Conservation (phyloP, 805 yeast genomes). For the Candida xiaguanensis region DNA sequence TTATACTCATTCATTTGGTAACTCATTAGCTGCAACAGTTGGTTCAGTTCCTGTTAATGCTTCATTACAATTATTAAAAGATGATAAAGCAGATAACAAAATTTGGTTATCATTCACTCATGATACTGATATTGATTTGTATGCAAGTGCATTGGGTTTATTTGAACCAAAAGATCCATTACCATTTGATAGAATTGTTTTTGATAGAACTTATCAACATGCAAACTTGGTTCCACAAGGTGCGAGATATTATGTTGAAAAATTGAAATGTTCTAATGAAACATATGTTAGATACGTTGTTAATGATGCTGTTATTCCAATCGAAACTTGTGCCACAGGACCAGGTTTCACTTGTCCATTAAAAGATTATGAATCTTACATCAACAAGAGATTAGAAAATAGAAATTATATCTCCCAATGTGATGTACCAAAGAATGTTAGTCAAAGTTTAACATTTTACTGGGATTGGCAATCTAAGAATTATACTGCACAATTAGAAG, state of each 20-base stretch:
- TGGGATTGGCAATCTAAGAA: conserved; percentile 20
- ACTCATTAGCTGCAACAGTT: conserved; percentile 49
- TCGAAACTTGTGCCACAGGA: conserved; percentile 46
- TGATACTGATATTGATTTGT: conserved; percentile 59
- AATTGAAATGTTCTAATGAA: conserved; percentile 40
- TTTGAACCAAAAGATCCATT: conserved; percentile 36
- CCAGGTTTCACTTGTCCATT: conserved; percentile 48
- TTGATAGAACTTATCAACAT: conserved; percentile 20
- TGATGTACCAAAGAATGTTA: conserved; percentile 11
- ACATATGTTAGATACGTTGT: conserved; percentile 45
- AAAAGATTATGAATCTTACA: conserved; percentile 7
- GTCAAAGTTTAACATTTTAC: conserved; percentile 17
- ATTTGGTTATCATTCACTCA: conserved; percentile 67
- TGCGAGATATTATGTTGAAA: conserved; percentile 49
- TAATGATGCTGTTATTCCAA: conserved; percentile 55
- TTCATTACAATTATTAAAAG: conserved; percentile 40
- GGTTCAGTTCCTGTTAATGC: conserved; percentile 52
- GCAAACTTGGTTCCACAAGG: conserved; percentile 57
- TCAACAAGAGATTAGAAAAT: conserved; percentile 11
- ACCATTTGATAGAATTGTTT: conserved; percentile 29
- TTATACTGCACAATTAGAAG: conserved; percentile 15
- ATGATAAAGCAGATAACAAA: conserved; percentile 36
- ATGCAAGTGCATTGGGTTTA: conserved; percentile 59
- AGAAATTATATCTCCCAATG: conserved; percentile 14
- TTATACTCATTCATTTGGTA: conserved; percentile 60